Conservation (phyloP, 1,284 basidiomycete species). For the Sutorius eximius region DNA sequence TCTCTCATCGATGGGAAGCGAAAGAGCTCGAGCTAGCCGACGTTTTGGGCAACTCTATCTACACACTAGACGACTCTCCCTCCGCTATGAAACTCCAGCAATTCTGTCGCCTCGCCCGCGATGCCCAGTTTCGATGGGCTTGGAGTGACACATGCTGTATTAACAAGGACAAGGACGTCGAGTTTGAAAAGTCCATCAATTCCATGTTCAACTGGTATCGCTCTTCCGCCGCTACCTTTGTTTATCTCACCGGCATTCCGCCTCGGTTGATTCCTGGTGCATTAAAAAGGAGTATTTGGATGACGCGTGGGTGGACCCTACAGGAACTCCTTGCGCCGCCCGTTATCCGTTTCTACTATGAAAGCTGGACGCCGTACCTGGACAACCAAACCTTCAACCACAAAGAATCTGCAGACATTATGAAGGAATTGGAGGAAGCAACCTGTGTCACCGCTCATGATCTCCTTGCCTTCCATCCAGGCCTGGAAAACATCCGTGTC, state of each 20-base stretch:
- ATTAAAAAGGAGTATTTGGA: slow-evolving; percentile 21
- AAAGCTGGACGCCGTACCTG: slow-evolving; percentile 30
- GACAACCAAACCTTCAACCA: slow-evolving; percentile 15
- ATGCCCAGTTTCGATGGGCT: slow-evolving; percentile 20
- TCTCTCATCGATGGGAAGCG: slow-evolving; percentile 26
- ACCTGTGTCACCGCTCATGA: slow-evolving; percentile 9
- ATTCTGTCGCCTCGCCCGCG: slow-evolving; percentile 18
- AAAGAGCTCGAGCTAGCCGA: slow-evolving; percentile 20
- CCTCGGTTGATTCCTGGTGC: slow-evolving; percentile 9
- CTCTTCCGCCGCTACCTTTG: slow-evolving; percentile 17
- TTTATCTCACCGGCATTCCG: slow-evolving; percentile 20
- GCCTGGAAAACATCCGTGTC: slow-evolving; percentile 6
- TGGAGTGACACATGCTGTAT: slow-evolving; percentile 33
- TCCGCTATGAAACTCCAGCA: slow-evolving; percentile 14
- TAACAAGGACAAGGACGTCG: slow-evolving; percentile 22
- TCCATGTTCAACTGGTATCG: slow-evolving; percentile 31
- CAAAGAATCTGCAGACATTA: slow-evolving; percentile 15
- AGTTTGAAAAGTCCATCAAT: slow-evolving; percentile 24
- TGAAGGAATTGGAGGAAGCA: slow-evolving; percentile 18
- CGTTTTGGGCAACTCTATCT: slow-evolving; percentile 16
- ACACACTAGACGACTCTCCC: slow-evolving; percentile 9
- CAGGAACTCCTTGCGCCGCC: slow-evolving; percentile 28
- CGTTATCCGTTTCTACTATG: slow-evolving; percentile 23
- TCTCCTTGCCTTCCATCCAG: slow-evolving; percentile 19
- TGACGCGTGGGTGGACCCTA: slow-evolving; percentile 30